Conservation (phyloP, 805 yeast genomes). For the Schwanniomyces pseudopolymorphus region DNA sequence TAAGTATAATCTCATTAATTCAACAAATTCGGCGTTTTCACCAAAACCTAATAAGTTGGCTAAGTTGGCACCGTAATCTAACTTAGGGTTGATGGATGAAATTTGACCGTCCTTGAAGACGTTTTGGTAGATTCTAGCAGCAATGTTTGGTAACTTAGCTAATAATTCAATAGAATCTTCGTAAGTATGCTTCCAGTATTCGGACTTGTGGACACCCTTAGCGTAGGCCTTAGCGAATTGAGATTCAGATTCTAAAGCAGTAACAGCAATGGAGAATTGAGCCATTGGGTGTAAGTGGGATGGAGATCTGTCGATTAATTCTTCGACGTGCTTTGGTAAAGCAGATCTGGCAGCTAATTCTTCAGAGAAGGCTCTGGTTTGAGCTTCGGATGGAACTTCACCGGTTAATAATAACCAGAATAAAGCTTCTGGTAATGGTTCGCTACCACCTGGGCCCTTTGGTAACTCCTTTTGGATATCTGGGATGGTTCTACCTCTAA, state of each 20-base stretch:
- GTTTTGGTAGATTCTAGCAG: slow-evolving; percentile 74
- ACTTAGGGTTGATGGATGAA: slow-evolving; percentile 51
- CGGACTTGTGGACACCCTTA: slow-evolving; percentile 62
- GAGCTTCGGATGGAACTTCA: slow-evolving; percentile 60
- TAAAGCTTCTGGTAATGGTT: slow-evolving; percentile 74
- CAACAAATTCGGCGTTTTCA: slow-evolving; percentile 58
- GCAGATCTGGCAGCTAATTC: slow-evolving; percentile 66
- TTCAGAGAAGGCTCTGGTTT: slow-evolving; percentile 53
- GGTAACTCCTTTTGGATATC: slow-evolving; percentile 70
- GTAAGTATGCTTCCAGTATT: slow-evolving; percentile 73
- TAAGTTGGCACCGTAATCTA: slow-evolving; percentile 75
- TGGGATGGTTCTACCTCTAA: slow-evolving; percentile 74
- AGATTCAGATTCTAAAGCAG: slow-evolving; percentile 71
- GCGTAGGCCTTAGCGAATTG: slow-evolving; percentile 72
- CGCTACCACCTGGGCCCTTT: slow-evolving; percentile 53
- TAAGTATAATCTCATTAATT: slow-evolving; percentile 69
- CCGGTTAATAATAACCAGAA: slow-evolving; percentile 80
- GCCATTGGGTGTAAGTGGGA: slow-evolving; percentile 79
- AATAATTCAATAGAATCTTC: slow-evolving; percentile 71
- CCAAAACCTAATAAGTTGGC: slow-evolving; percentile 63
- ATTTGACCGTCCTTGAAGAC: slow-evolving; percentile 55
- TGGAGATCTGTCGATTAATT: slow-evolving; percentile 63
- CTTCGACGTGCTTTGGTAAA: slow-evolving; percentile 63
- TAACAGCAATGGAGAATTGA: slow-evolving; percentile 72
- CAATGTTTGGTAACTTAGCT: slow-evolving; percentile 71